phyloP scores from a whole-genome alignment of 2,329 filamentous ascomycete genomes.

The Sarocladiaceae sp. region DNA sequence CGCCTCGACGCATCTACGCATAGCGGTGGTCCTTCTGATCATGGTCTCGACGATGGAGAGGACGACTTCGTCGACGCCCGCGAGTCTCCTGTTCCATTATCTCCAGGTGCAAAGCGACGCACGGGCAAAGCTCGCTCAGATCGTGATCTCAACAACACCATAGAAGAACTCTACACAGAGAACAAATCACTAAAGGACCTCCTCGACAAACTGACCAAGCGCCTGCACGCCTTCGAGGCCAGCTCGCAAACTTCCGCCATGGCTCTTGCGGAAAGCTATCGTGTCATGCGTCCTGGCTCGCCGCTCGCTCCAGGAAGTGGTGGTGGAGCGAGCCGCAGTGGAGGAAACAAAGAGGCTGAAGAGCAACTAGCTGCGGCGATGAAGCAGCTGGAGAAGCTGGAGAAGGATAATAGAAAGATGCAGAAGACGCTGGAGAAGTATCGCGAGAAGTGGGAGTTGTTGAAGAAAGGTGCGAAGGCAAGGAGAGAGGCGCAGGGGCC shows the following conservation, averaged over 20 bases:
- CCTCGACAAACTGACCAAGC: constrained; percentile 79
- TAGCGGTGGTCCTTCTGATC: constrained; percentile 46
- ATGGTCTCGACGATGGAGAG: constrained; percentile 55
- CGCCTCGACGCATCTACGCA: constrained; percentile 50
- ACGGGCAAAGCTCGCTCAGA: constrained; percentile 36
- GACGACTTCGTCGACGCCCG: constrained; percentile 89
- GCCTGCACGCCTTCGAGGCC: constrained; percentile 90
- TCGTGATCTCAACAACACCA: constrained; percentile 56
- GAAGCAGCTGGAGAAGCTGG: constrained; percentile 61
- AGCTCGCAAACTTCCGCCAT: constrained; percentile 84
- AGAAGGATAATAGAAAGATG: constrained; percentile 56
- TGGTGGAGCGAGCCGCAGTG: constrained; percentile 32
- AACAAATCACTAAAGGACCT: constrained; percentile 82
- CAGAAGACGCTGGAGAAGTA: constrained; percentile 54
- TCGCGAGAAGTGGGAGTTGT: constrained; percentile 56
- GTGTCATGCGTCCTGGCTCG: constrained; percentile 55
- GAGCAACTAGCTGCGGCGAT: constrained; percentile 55
- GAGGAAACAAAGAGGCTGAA: constrained; percentile 56
- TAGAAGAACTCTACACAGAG: constrained; percentile 85
- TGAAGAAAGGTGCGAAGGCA: constrained; percentile 59
- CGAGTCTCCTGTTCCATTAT: constrained; percentile 53
- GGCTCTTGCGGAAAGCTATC: constrained; percentile 79
- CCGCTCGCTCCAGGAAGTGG: constrained; percentile 32
- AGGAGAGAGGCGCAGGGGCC: constrained; percentile 38
- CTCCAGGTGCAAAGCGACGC: constrained; percentile 36